These are phyloP conservation scores for Verticillium albo-atrum DNA, from an alignment of 2,329 filamentous ascomycete genomes.

Conservation along the genomic window DNA sequence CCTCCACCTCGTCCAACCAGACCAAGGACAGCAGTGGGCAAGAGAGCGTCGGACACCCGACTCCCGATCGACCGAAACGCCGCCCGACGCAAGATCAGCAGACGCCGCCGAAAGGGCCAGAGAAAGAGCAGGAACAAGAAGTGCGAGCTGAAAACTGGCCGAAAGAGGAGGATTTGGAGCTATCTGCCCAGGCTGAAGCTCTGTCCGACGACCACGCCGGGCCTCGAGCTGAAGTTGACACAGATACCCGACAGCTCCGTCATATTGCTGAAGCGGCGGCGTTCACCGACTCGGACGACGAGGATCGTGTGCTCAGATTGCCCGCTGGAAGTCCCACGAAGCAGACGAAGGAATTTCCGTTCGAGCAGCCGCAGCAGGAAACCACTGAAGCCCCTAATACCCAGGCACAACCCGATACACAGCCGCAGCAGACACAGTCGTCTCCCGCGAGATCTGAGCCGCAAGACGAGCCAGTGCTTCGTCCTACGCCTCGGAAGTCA, in stretches of 20 bases:
- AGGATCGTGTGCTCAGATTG: background rate
- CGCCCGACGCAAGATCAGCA: background rate
- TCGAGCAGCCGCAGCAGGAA: conserved; percentile 7
- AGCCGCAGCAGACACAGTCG: background rate
- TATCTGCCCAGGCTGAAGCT: background rate
- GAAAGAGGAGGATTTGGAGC: background rate
- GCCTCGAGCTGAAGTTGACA: background rate
- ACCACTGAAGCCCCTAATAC: background rate
- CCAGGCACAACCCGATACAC: background rate
- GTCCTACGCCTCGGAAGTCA: conserved; percentile 21
- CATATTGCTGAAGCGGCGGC: background rate
- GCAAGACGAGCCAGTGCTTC: conserved; percentile 11
- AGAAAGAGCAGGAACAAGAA: conserved; percentile 1
- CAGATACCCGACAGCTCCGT: background rate
- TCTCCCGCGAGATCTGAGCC: background rate
- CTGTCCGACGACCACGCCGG: background rate
- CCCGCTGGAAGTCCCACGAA: background rate
- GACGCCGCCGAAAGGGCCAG: background rate
- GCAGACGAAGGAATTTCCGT: background rate
- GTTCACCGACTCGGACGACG: background rate
- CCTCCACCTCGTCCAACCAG: conserved; percentile 9
- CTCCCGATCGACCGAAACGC: conserved; percentile 1
- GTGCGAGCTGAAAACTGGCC: background rate
- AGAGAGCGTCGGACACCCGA: conserved; percentile 6
- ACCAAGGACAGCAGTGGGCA: conserved; percentile 9